These are phyloP conservation scores for Urochloa ruziziensis DNA, from an alignment of 176 grass and related monocot genomes.

Conservation along the genomic window DNA sequence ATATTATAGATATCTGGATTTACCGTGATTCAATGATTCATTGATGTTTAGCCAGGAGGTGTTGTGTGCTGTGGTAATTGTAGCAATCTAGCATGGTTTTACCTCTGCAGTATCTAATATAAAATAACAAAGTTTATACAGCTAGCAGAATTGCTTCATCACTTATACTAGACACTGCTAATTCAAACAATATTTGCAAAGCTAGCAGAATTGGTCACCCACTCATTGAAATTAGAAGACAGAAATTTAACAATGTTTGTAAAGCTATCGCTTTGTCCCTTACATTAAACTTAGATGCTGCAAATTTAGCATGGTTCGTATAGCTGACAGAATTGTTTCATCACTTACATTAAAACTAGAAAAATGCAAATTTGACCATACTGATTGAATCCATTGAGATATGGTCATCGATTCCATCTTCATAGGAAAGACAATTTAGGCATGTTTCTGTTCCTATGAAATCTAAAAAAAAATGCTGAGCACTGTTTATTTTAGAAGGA, in stretches of 20 bases:
- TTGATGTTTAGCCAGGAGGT: neutral
- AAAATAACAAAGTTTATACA: neutral
- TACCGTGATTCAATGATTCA: neutral
- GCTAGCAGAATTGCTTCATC: neutral
- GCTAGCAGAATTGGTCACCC: neutral
- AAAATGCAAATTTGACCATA: neutral
- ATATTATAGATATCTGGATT: neutral
- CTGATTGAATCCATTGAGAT: neutral
- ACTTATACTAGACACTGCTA: neutral
- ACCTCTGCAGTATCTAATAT: neutral
- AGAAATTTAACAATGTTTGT: neutral
- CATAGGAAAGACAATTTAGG: neutral
- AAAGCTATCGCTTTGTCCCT: neutral
- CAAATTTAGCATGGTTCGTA: neutral
- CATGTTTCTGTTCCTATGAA: neutral
- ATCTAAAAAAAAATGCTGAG: neutral
- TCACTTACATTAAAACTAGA: neutral
- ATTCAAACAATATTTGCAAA: neutral
- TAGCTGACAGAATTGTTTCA: neutral
- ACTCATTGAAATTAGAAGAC: neutral
- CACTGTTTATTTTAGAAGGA: neutral
- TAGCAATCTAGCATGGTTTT: neutral
- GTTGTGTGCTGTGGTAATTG: neutral
- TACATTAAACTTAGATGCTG: neutral
- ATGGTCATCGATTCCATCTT: neutral